Percentiles rank a stretch among this genome's conserved stretches.
phyloP scores from a whole-genome alignment of 2,329 filamentous ascomycete species.

The Colletotrichum musae region DNA sequence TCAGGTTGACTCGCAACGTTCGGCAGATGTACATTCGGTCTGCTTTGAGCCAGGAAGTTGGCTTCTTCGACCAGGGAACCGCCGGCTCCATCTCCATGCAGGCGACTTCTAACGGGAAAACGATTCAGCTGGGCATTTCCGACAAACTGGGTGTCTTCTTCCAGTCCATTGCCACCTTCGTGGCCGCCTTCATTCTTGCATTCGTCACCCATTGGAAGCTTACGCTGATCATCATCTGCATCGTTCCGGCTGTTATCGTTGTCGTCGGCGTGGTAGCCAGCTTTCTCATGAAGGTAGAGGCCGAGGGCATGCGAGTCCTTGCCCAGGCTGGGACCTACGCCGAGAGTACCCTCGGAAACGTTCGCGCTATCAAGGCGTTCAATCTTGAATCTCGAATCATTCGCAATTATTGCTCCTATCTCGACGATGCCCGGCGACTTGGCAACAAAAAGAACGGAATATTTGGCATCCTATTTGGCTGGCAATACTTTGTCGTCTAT shows the following conservation, averaged over 20 bases:
- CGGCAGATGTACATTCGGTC: slow-evolving; percentile 64
- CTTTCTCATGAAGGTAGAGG: slow-evolving; percentile 45
- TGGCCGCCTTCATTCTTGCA: slow-evolving; percentile 53
- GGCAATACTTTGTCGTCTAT: slow-evolving; percentile 57
- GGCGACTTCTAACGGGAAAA: slow-evolving; percentile 57
- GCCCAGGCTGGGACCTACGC: slow-evolving; percentile 46
- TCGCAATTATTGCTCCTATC: slow-evolving; percentile 32
- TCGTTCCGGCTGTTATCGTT: slow-evolving; percentile 49
- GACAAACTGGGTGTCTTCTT: slow-evolving; percentile 54
- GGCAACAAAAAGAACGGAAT: slow-evolving; percentile 49
- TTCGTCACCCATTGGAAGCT: slow-evolving; percentile 57
- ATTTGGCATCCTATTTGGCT: slow-evolving; percentile 50
- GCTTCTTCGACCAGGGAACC: slow-evolving; percentile 60
- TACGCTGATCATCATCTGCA: slow-evolving; percentile 58
- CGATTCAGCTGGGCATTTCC: slow-evolving; percentile 53
- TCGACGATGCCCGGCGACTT: slow-evolving; percentile 44
- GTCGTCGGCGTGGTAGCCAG: slow-evolving; percentile 42
- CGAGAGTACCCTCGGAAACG: slow-evolving; percentile 44
- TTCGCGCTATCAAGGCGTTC: slow-evolving; percentile 42
- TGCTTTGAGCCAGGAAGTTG: slow-evolving; percentile 65
- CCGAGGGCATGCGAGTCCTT: slow-evolving; percentile 45
- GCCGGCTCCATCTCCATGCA: slow-evolving; percentile 56
- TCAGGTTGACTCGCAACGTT: slow-evolving; percentile 62
- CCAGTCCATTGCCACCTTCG: slow-evolving; percentile 51
- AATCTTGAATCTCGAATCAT: slow-evolving; percentile 35